Percentiles rank a stretch among this genome's conserved stretches.
Conservation (phyloP, 257 asterid genomes). For the Anisodus acutangulus region DNA sequence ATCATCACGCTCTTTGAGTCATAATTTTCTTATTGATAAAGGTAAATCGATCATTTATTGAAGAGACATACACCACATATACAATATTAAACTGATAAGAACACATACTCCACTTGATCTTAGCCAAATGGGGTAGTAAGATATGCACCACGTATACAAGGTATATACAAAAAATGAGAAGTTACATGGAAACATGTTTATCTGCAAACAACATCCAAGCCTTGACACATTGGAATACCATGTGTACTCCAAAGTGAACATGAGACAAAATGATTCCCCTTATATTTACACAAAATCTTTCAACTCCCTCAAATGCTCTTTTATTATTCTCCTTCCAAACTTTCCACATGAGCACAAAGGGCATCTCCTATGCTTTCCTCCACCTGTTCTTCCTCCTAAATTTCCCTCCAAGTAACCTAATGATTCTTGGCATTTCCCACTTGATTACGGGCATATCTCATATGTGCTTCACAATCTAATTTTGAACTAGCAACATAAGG, state of each 20-base stretch:
- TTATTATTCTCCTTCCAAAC: neutral
- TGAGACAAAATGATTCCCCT: neutral
- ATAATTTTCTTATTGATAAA: neutral
- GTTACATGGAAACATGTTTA: neutral
- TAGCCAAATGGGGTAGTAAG: neutral
- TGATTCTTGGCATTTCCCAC: neutral
- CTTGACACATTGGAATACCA: neutral
- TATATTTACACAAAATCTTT: neutral
- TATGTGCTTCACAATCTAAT: neutral
- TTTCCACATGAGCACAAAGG: neutral
- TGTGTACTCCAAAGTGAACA: neutral
- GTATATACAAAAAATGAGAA: neutral
- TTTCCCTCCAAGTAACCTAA: neutral
- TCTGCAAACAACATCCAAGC: neutral
- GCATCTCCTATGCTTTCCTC: neutral
- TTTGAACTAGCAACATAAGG: neutral
- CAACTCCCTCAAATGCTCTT: neutral
- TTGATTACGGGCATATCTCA: neutral
- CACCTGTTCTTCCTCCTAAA: neutral
- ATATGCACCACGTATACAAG: neutral
- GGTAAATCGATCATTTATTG: neutral
- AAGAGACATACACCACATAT: neutral
- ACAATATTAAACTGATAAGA: neutral
- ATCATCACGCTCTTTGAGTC: neutral
- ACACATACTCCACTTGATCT: neutral